Base-by-base conservation (phyloP, 441 rosid species). In the Pelargonium fulgidum region DNA sequence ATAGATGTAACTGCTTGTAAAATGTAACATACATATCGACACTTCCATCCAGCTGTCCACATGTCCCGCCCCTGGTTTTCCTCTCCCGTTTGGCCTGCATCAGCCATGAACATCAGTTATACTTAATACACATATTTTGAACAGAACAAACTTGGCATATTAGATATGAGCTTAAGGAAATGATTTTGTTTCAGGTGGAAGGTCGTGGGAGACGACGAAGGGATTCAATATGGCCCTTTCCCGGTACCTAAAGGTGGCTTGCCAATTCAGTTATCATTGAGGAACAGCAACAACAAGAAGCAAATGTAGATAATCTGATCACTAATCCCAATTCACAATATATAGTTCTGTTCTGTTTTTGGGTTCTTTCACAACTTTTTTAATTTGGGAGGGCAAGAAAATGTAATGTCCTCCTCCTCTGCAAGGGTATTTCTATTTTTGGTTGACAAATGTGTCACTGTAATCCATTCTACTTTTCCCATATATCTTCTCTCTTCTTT, bases 181-280 rank as follows among this genome's bases (percentile, higher is more conserved):
- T 33, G 39, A 0, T 33, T 33, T 33, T 33, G 8, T 47, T 54
- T 54, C 61, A 54, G 61, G 61, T 54, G 61, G 61, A 54, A 54
- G 61, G 61, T 54, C 3, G 61, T 54, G 11, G 61, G 61, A 54
- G 61, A 54, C 9, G 61, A 54, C 22, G 61, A 54, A 14, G 61
- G 61, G 24, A 54, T 54, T 54, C 61, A 54, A 54, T 54, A 54
- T 9, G 61, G 61, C 9, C 61, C 61, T 54, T 54, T 54, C 22
- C 61, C 61, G 6, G 61, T 54, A 6, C 61, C 61, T 9, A 54
- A 54, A 54, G 61, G 61, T 9, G 61, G 61, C 8, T 54, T 54
- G 61, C 61, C 61, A 1, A 54, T 54, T 54, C 61, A 54, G 19
- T 2, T 54, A 54, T 1, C 20, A 14, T 17, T 16, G 22, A 54